These are phyloP conservation scores for Rhynchosporium agropyri DNA, from an alignment of 2,329 filamentous ascomycete genomes.

Conservation along the genomic window DNA sequence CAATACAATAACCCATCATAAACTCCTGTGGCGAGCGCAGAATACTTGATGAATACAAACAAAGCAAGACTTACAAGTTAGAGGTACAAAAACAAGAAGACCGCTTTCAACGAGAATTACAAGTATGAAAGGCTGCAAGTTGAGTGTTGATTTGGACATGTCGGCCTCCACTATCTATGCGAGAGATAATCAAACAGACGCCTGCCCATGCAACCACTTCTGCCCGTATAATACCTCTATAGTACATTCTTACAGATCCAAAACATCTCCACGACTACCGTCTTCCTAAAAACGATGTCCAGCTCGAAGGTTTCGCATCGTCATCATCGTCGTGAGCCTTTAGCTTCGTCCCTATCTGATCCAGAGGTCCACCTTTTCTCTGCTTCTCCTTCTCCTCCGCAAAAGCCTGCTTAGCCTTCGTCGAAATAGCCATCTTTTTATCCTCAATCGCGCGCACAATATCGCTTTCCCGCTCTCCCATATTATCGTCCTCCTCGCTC, in stretches of 20 bases:
- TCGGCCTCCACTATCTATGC: constrained; percentile 23
- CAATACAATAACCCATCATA: background rate
- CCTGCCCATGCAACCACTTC: constrained; percentile 31
- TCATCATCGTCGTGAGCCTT: constrained; percentile 23
- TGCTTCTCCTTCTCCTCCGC: constrained; percentile 40
- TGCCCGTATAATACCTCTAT: constrained; percentile 31
- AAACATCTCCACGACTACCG: constrained; percentile 21
- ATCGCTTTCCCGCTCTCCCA: constrained; percentile 35
- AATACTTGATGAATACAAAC: background rate
- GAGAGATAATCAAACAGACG: constrained; percentile 26
- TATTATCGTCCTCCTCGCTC: constrained; percentile 34
- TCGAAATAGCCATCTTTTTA: constrained; percentile 35
- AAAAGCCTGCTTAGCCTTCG: constrained; percentile 38
- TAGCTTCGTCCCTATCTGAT: constrained; percentile 35
- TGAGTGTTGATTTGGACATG: constrained; percentile 27
- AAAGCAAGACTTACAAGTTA: background rate
- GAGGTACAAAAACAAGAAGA: background rate
- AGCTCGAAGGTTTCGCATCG: constrained; percentile 32
- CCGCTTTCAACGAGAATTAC: background rate
- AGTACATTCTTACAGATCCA: constrained; percentile 32
- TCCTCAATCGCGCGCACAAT: constrained; percentile 38
- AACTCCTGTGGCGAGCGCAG: background rate
- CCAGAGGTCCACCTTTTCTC: constrained; percentile 36
- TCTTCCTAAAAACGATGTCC: constrained; percentile 38
- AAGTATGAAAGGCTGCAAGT: background rate